A percentile compares a stretch with the other conserved stretches of the same genome.
Conservation (phyloP, 306 rosid species). For the Chamaecrista fasciculata region DNA sequence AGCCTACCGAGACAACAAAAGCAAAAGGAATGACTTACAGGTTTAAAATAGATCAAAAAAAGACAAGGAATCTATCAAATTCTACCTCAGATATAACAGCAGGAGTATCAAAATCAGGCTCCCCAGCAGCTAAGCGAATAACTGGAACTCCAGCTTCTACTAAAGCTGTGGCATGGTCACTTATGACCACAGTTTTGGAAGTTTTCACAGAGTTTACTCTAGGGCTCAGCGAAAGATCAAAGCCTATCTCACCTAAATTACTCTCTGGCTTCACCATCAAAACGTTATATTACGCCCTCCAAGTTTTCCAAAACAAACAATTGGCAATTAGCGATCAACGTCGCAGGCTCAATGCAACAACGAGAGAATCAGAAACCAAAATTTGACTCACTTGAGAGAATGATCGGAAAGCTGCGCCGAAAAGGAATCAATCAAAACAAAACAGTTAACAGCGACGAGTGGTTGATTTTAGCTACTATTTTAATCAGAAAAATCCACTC, state of each 20-base stretch:
- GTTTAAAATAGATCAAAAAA: background rate
- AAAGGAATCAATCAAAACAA: too few species aligned
- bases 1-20: slow-evolving; percentile 46
- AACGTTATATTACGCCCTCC: background rate
- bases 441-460: too few species aligned
- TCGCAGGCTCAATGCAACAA: background rate
- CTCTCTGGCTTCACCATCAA: slow-evolving; percentile 39
- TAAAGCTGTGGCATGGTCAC: slow-evolving; percentile 84
- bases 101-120: slow-evolving; percentile 93
- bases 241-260: slow-evolving; percentile 29
- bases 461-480: too few species aligned
- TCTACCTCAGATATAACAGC: slow-evolving; percentile 61
- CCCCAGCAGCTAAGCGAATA: slow-evolving; percentile 86
- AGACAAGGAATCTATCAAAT: background rate
- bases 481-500: too few species aligned
- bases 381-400: slow-evolving; percentile 32
- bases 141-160: slow-evolving; percentile 86
- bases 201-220: slow-evolving; percentile 81
- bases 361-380: too few species aligned
- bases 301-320: slow-evolving; percentile 2
- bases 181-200: slow-evolving; percentile 78
- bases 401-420: slow-evolving; percentile 27
- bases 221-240: slow-evolving; percentile 76
- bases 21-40: background rate
- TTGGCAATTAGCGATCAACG: background rate